Evolutionary conservation across 2,329 filamentous ascomycete species (phyloP).

Genomic region (Macrophomina phaseolina): DNA sequence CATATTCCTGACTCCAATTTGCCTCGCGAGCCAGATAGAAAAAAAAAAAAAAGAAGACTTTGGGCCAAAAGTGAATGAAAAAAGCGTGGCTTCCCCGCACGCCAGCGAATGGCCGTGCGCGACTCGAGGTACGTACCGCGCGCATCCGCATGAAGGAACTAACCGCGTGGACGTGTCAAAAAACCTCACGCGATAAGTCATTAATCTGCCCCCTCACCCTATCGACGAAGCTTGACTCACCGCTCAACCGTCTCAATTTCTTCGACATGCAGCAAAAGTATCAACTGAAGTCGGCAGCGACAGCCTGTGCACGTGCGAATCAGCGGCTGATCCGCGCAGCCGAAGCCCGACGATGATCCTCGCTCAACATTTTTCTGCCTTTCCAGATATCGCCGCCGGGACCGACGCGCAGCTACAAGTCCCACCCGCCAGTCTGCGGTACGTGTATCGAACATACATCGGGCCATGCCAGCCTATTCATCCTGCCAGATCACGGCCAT

Average conservation of each 20-base stretch:
- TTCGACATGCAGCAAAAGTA: neutral
- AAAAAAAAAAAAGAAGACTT: neutral
- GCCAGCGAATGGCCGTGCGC: neutral
- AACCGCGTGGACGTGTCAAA: neutral
- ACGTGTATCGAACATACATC: constrained; percentile 12
- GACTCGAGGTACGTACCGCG: neutral
- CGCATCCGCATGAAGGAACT: neutral
- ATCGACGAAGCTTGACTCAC: neutral
- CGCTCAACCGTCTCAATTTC: neutral
- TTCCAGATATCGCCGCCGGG: neutral
- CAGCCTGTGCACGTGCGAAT: constrained; percentile 13
- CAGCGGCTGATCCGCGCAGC: constrained; percentile 23
- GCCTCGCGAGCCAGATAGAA: neutral
- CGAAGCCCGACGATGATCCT: constrained; percentile 17
- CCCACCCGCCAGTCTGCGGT: constrained; percentile 15
- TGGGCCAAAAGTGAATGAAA: no score
- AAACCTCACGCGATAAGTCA: neutral
- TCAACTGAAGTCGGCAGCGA: neutral
- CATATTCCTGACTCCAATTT: neutral
- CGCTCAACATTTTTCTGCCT: constrained; percentile 15
- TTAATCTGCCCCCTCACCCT: no score
- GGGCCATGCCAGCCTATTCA: neutral
- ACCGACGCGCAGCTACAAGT: constrained; percentile 3
- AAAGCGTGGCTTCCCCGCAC: neutral
- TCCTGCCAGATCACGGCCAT: neutral